Percentiles rank a stretch among this genome's conserved stretches.
Evolutionary conservation across 108 stramenopile species (phyloP).

Genomic region (Aurantiochytrium sp.): DNA sequence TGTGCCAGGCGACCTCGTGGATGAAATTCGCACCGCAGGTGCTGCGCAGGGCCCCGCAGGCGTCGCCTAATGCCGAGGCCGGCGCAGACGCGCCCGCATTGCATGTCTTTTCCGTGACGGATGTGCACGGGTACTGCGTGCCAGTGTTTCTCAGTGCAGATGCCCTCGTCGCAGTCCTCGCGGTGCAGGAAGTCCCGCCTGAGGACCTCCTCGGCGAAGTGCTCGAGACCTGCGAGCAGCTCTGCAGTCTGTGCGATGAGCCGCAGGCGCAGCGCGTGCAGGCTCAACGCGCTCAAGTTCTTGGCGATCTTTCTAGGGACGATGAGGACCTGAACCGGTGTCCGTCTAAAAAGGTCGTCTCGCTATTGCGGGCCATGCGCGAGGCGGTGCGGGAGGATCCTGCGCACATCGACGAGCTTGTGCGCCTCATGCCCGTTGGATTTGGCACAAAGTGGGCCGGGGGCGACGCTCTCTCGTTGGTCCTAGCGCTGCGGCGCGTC

Average conservation of each 20-base stretch:
- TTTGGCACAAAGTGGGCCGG: background rate
- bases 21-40: background rate
- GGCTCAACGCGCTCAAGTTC: background rate
- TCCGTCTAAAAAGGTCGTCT: background rate
- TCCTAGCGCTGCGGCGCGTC: background rate
- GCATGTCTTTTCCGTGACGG: background rate
- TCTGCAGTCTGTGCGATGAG: background rate
- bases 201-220: background rate
- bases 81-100: background rate
- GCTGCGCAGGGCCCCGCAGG: background rate
- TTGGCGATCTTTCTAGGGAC: background rate
- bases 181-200: background rate
- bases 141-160: background rate
- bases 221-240: background rate
- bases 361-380: background rate
- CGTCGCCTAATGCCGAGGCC: background rate
- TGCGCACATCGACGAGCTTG: background rate
- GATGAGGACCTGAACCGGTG: background rate
- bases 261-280: background rate
- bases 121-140: constrained; percentile 14
- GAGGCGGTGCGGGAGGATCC: background rate
- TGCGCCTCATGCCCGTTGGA: background rate
- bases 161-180: background rate
- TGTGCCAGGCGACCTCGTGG: background rate
- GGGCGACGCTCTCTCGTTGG: background rate